Evolutionary conservation across 306 rosid species (phyloP).

Genomic region (Quercus glauca): DNA sequence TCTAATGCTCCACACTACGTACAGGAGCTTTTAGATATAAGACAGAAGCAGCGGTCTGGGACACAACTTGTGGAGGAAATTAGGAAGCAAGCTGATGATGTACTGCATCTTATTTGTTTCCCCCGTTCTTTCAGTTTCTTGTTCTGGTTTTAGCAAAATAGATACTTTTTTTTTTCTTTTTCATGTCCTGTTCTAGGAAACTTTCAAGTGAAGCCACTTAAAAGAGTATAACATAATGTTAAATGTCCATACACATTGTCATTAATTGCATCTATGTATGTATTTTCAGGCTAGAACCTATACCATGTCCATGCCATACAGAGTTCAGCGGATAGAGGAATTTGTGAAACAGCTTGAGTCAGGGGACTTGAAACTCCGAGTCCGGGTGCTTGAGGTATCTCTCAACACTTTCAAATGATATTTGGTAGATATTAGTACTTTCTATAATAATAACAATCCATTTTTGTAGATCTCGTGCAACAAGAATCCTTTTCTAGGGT

Average conservation of each 20-base stretch:
- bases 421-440: neutral
- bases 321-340: slow-evolving; percentile 90
- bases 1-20: slow-evolving; percentile 15
- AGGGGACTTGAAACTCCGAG: slow-evolving; percentile 91
- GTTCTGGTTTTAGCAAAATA: neutral
- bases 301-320: slow-evolving; percentile 93
- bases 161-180: slow-evolving; percentile 1
- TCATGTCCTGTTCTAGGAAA: neutral
- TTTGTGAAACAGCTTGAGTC: slow-evolving; percentile 81
- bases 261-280: neutral
- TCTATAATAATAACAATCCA: neutral
- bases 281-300: slow-evolving; percentile 67
- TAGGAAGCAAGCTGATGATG: slow-evolving; percentile 90
- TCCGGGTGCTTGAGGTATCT: slow-evolving; percentile 87
- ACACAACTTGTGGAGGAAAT: slow-evolving; percentile 70
- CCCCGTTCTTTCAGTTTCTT: slow-evolving; percentile 12
- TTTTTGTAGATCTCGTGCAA: neutral
- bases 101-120: slow-evolving; percentile 25
- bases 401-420: neutral
- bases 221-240: neutral
- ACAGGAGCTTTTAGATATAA: slow-evolving; percentile 83
- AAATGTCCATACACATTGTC: neutral
- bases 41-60: slow-evolving; percentile 58
- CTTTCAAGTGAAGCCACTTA: neutral
- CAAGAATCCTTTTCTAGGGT: neutral